phyloP scores from a whole-genome alignment of 116 monocot species.

The Iris pallida region DNA sequence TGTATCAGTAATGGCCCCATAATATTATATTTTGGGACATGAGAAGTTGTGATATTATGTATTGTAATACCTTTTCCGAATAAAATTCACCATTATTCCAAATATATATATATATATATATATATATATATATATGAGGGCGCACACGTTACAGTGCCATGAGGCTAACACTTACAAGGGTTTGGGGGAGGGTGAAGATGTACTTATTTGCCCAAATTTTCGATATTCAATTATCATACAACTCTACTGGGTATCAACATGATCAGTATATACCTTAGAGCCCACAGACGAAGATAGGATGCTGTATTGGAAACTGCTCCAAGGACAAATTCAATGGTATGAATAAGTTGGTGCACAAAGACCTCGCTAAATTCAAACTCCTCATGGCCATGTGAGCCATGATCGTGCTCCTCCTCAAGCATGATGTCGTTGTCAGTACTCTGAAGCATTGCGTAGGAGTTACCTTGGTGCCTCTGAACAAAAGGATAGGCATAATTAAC shows the following conservation, averaged over 20 bases:
- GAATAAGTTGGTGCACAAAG: constrained; percentile 95
- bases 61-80: no score
- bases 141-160: no score
- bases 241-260: not conserved
- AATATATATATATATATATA: no score
- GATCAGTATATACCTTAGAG: constrained; percentile 56
- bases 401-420: constrained; percentile 46
- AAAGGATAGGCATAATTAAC: constrained; percentile 78
- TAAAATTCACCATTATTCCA: no score
- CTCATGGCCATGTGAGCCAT: constrained; percentile 55
- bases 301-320: constrained; percentile 97
- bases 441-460: constrained; percentile 61
- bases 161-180: not conserved
- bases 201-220: no score
- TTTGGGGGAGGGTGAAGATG: not conserved
- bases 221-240: no score
- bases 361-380: constrained; percentile 92
- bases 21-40: no score
- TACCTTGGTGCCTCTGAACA: constrained; percentile 88
- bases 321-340: constrained; percentile 98
- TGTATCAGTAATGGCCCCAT: no score
- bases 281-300: constrained; percentile 96
- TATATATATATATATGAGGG: no score
- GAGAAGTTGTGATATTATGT: no score
- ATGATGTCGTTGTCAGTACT: constrained; percentile 46